Evolutionary conservation across 139 green algal genomes (phyloP), one percentile per base, ranked within the genome.

Genomic region (Micromonas pusilla): DNA sequence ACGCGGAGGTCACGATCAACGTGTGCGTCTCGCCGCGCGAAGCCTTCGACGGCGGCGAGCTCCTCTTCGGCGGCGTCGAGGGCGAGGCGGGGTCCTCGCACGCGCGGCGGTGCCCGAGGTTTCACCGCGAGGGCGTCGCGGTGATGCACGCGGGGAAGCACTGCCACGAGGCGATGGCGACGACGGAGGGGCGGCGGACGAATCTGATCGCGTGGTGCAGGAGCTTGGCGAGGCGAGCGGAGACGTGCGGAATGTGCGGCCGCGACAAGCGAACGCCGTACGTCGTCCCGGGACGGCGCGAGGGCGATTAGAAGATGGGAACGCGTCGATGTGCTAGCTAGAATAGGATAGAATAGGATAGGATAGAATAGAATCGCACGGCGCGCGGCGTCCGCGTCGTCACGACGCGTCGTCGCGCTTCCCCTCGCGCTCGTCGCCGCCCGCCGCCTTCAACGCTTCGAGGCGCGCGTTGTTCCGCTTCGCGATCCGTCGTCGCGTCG

Each of bases 1-100:
- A 81, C 32, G 25, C 25, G n/a, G 76, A 81, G 39, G 65, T 81
- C 9, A 81, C 76, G 63, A 23, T 81, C 65, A 81, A 81, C 65
- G 76, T 81, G 34, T 66, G 31, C 76, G n/a, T 81, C 34, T n/a
- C n/a, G n/a, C n/a, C n/a, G n/a, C 67, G 76, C 16, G 70, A 66
- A 16, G 28, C 71, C 6, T 81, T 65, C 66, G 76, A 81, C 31
- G 76, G 76, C 31, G 76, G 76, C 28, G 76, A 81, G 65, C 38
- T 81, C 13, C 63, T 81, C 5, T 81, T 81, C 28, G 76, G 76
- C 19, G 62, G 32, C 31, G 19, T 38, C 4, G 36, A 72, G 31
- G 6, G 3, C 36, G 70, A 76, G 6, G 70, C 23, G 3, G 66
- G 63, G 13, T 9, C 13, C 21, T 5, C 16, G 37, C 36, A 63